phyloP scores from a whole-genome alignment of 306 rosid species.

The Cicer arietinum region DNA sequence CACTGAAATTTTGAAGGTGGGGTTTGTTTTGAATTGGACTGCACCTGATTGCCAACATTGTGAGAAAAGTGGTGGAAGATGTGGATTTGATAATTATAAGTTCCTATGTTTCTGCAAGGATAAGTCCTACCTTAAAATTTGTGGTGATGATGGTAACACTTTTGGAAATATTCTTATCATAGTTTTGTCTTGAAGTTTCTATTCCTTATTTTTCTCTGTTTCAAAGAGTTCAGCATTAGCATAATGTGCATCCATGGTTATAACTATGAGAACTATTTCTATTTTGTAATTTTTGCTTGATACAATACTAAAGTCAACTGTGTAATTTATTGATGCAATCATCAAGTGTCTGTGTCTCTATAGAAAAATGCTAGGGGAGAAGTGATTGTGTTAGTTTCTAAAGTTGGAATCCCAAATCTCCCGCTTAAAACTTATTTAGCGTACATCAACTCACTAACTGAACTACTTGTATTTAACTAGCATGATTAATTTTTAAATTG shows the following conservation, averaged over 20 bases:
- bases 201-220: constrained; percentile 1
- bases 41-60: constrained; percentile 59
- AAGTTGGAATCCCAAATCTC: not conserved
- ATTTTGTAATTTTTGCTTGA: no score
- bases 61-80: constrained; percentile 64
- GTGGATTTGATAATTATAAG: constrained; percentile 56
- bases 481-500: not conserved
- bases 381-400: not conserved
- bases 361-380: not conserved
- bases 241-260: not conserved
- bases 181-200: not conserved
- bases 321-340: not conserved
- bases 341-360: not conserved
- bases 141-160: constrained; percentile 59
- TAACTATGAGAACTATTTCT: no score
- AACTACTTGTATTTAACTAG: not conserved
- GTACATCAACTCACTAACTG: not conserved
- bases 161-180: constrained; percentile 9
- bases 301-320: no score
- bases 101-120: constrained; percentile 65
- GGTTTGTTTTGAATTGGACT: constrained; percentile 68
- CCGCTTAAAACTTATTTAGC: not conserved
- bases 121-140: constrained; percentile 51
- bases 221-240: not conserved
- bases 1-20: constrained; percentile 63